Evolutionary conservation across 2,329 filamentous ascomycete species (phyloP).

Genomic region (Epicoccum sorghinum): DNA sequence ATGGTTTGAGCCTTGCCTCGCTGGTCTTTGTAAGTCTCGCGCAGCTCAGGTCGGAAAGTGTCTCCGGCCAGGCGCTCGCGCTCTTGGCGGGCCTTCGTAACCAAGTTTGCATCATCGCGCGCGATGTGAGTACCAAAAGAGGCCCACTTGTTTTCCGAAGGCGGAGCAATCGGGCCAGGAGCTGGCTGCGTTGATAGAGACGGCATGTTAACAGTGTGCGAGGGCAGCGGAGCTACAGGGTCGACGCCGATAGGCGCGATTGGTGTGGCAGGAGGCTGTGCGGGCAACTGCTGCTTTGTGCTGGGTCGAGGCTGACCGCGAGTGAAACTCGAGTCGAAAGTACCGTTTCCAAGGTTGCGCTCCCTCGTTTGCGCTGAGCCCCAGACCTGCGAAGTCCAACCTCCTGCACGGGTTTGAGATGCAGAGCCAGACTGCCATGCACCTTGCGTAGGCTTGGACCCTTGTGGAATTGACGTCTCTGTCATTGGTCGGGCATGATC

Average conservation of each 20-base stretch:
- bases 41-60: slow-evolving; percentile 40
- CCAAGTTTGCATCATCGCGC: slow-evolving; percentile 35
- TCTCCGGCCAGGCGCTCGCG: slow-evolving; percentile 36
- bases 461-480: slow-evolving; percentile 23
- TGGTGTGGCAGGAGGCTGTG: slow-evolving; percentile 31
- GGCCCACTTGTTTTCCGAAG: slow-evolving; percentile 39
- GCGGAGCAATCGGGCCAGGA: slow-evolving; percentile 39
- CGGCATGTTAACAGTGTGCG: slow-evolving; percentile 25
- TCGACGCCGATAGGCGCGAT: slow-evolving; percentile 33
- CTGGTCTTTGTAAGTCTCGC: slow-evolving; percentile 41
- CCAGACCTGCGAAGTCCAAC: slow-evolving; percentile 67
- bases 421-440: slow-evolving; percentile 37
- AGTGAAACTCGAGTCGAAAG: slow-evolving; percentile 69
- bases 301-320: slow-evolving; percentile 53
- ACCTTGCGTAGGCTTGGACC: slow-evolving; percentile 33
- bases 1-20: slow-evolving; percentile 39
- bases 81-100: slow-evolving; percentile 34
- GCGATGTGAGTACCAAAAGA: slow-evolving; percentile 40
- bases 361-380: slow-evolving; percentile 71
- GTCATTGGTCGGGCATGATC: slow-evolving; percentile 24
- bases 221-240: slow-evolving; percentile 20
- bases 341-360: slow-evolving; percentile 76
- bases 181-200: slow-evolving; percentile 16
- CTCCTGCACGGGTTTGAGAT: slow-evolving; percentile 28
- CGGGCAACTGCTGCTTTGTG: slow-evolving; percentile 32